These are phyloP conservation scores for Coccinonectria pachysandricola DNA, from an alignment of 2,329 filamentous ascomycete genomes.

Conservation along the genomic window DNA sequence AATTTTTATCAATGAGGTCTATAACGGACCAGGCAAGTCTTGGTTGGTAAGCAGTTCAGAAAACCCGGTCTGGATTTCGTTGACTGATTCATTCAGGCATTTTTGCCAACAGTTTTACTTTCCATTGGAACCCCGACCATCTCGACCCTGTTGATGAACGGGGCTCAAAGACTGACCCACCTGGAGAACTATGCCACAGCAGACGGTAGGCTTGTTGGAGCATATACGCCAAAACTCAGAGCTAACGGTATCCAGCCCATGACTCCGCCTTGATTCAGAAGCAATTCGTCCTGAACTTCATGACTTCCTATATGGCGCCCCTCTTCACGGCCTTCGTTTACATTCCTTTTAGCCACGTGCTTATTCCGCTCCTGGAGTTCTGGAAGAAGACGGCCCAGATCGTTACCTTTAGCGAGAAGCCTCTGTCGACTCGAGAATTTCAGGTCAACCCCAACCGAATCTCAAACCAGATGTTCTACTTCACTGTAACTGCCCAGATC, in stretches of 20 bases:
- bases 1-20: slow-evolving; percentile 91
- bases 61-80: not conserved
- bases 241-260: slow-evolving; percentile 42
- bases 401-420: slow-evolving; percentile 65
- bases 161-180: slow-evolving; percentile 68
- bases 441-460: slow-evolving; percentile 74
- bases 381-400: slow-evolving; percentile 66
- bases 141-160: slow-evolving; percentile 60
- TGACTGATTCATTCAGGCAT: slow-evolving; percentile 45
- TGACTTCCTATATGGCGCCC: slow-evolving; percentile 89
- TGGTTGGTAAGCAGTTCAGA: slow-evolving; percentile 52
- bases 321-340: slow-evolving; percentile 91
- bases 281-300: slow-evolving; percentile 92
- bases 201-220: slow-evolving; percentile 38
- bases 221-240: not conserved
- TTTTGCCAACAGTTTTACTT: slow-evolving; percentile 81
- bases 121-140: slow-evolving; percentile 72
- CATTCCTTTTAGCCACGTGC: slow-evolving; percentile 75
- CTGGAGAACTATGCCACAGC: slow-evolving; percentile 89
- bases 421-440: slow-evolving; percentile 57
- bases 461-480: slow-evolving; percentile 88
- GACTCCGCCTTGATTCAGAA: slow-evolving; percentile 81
- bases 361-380: slow-evolving; percentile 78
- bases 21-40: slow-evolving; percentile 77
- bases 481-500: slow-evolving; percentile 86